Evolutionary conservation across 2,329 filamentous ascomycete genomes (phyloP).

Genomic region (Fusarium protoensiforme): DNA sequence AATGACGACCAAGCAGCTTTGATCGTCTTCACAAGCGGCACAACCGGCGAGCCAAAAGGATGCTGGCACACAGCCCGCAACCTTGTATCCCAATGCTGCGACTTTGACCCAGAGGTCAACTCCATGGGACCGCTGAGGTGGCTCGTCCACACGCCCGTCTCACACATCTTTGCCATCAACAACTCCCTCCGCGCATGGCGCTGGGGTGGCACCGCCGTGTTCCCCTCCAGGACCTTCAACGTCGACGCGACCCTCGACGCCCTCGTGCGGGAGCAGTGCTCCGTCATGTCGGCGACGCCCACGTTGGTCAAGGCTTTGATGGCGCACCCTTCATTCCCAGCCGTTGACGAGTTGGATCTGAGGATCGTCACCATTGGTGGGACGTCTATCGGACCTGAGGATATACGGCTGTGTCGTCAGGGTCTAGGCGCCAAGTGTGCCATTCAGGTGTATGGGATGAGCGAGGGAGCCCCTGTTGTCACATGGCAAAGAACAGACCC

Average conservation of each 20-base stretch:
- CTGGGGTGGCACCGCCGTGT: constrained; percentile 48
- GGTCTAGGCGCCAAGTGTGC: constrained; percentile 46
- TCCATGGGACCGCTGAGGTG: constrained; percentile 45
- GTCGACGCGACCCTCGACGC: constrained; percentile 47
- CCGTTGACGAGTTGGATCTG: constrained; percentile 41
- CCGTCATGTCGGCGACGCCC: constrained; percentile 54
- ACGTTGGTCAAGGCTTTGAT: constrained; percentile 49
- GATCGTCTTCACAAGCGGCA: constrained; percentile 62
- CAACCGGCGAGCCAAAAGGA: constrained; percentile 59
- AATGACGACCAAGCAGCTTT: constrained; percentile 45
- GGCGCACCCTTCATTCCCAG: constrained; percentile 44
- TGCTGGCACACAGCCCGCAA: constrained; percentile 56
- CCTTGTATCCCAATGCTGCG: constrained; percentile 50
- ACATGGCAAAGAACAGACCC: constrained; percentile 51
- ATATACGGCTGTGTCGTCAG: constrained; percentile 47
- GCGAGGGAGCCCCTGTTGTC: constrained; percentile 54
- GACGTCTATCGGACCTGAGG: constrained; percentile 45
- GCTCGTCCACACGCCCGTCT: constrained; percentile 52
- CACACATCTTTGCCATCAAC: constrained; percentile 54
- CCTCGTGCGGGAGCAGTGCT: constrained; percentile 47
- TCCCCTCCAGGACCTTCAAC: constrained; percentile 49
- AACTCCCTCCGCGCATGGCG: constrained; percentile 52
- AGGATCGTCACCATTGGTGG: constrained; percentile 50
- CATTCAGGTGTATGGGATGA: constrained; percentile 58
- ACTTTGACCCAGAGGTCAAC: constrained; percentile 50